Evolutionary conservation across 2,329 filamentous ascomycete genomes (phyloP).

Genomic region (Chrysoporthe deuterocubensis): DNA sequence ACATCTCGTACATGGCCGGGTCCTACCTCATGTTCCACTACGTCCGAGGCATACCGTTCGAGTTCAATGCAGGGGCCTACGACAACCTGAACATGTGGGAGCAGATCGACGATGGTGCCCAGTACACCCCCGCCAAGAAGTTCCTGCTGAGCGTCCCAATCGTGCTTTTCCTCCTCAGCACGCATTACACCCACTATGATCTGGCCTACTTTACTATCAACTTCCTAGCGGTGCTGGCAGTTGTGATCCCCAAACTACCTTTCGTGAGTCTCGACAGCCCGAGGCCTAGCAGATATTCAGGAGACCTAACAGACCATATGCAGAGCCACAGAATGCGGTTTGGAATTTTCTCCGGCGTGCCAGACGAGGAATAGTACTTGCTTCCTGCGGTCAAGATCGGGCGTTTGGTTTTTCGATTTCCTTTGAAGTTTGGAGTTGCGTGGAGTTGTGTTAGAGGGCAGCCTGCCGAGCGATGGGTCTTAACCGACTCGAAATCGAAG

Average conservation of each 20-base stretch:
- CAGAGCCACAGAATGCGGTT: constrained; percentile 31
- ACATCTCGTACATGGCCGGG: constrained; percentile 98
- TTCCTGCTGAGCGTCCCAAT: constrained; percentile 95
- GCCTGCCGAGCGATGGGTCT: constrained; percentile 14
- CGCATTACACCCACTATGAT: constrained; percentile 98
- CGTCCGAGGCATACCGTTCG: constrained; percentile 95
- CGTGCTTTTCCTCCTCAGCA: constrained; percentile 91
- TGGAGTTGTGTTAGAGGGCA: constrained; percentile 21
- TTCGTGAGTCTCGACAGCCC: constrained; percentile 67
- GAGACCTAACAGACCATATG: constrained; percentile 21
- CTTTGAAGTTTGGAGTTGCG: constrained; percentile 26
- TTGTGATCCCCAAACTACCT: constrained; percentile 95
- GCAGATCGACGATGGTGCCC: constrained; percentile 98
- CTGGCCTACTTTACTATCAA: constrained; percentile 97
- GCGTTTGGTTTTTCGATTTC: constrained; percentile 26
- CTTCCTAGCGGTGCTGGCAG: constrained; percentile 86
- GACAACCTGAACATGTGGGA: constrained; percentile 99
- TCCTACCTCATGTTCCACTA: constrained; percentile 99
- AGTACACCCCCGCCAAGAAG: constrained; percentile 98
- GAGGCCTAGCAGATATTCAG: constrained; percentile 4
- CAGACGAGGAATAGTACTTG: constrained; percentile 23
- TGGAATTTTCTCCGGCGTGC: constrained; percentile 28
- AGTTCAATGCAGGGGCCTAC: constrained; percentile 98
- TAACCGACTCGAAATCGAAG: constrained; percentile 15
- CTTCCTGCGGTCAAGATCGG: constrained; percentile 24